These are phyloP conservation scores for Fusarium chuoi DNA, from an alignment of 2,329 filamentous ascomycete genomes.

Conservation along the genomic window DNA sequence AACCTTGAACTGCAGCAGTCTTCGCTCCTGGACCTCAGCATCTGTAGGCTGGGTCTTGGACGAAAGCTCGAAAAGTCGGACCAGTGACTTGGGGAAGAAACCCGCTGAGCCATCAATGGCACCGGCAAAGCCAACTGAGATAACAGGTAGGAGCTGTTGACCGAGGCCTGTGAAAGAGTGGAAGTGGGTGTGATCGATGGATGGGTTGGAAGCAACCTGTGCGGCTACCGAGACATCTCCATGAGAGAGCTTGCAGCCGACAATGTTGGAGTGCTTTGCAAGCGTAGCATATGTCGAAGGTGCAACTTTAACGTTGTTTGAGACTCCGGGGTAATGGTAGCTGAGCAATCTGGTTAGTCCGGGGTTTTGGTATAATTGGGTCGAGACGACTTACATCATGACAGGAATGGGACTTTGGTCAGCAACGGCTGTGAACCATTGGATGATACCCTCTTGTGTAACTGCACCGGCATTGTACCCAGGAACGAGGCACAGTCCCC, in stretches of 20 bases:
- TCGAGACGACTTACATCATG: conserved; percentile 59
- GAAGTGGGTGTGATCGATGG: conserved; percentile 68
- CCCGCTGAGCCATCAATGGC: conserved; percentile 71
- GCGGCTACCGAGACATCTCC: conserved; percentile 73
- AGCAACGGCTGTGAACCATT: conserved; percentile 69
- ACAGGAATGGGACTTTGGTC: conserved; percentile 67
- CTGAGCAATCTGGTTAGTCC: conserved; percentile 45
- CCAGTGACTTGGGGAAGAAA: conserved; percentile 71
- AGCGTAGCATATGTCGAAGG: conserved; percentile 67
- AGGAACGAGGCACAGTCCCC: conserved; percentile 67
- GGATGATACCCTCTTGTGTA: conserved; percentile 64
- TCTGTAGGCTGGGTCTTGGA: conserved; percentile 45
- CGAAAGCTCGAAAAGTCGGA: conserved; percentile 64
- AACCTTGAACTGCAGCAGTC: conserved; percentile 68
- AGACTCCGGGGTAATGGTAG: conserved; percentile 74
- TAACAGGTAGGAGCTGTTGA: conserved; percentile 70
- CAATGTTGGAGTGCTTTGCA: conserved; percentile 72
- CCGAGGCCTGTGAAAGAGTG: conserved; percentile 72
- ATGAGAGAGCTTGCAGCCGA: conserved; percentile 76
- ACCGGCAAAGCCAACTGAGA: conserved; percentile 67
- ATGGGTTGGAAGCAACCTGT: conserved; percentile 68
- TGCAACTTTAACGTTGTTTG: conserved; percentile 70
- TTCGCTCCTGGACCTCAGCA: conserved; percentile 60
- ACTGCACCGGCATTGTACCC: conserved; percentile 68
- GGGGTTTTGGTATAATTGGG: not conserved